Evolutionary conservation across 83 land plant genomes (phyloP).

Genomic region (Thuja plicata): DNA sequence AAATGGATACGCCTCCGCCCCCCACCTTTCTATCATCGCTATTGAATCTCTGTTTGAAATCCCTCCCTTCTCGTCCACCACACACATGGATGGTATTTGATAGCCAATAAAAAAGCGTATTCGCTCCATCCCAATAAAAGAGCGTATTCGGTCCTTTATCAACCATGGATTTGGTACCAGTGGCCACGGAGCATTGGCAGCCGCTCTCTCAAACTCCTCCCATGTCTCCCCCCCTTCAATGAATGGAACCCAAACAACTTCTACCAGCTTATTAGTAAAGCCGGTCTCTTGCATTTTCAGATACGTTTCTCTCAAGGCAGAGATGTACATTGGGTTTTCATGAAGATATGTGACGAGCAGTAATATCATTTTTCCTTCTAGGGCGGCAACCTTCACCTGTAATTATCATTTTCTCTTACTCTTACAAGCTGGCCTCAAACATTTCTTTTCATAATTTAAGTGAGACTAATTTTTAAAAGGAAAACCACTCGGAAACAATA

Average conservation of each 20-base stretch:
- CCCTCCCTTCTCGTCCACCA: not conserved
- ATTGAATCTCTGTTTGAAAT: too few relatives aligned
- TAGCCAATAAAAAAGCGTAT: too few relatives aligned
- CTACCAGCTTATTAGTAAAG: too few relatives aligned
- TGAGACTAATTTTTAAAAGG: not conserved
- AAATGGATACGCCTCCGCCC: too few relatives aligned
- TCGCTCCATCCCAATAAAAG: too few relatives aligned
- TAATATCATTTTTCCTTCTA: not conserved
- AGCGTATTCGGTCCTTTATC: too few relatives aligned
- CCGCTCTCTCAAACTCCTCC: not conserved
- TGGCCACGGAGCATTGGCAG: not conserved
- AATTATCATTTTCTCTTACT: not conserved
- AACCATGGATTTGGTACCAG: not conserved
- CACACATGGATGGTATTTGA: not conserved
- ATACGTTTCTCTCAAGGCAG: too few relatives aligned
- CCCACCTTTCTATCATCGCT: too few relatives aligned
- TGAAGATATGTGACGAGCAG: not conserved
- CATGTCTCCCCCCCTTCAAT: rapidly evolving
- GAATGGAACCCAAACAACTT: too few relatives aligned
- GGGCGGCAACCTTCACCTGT: not conserved
- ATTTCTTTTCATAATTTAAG: too few relatives aligned
- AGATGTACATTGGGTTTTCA: not conserved
- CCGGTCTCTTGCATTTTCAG: too few relatives aligned
- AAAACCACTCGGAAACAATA: not conserved
- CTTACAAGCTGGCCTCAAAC: too few relatives aligned